Percentiles rank a stretch among this genome's conserved stretches.
Conservation (phyloP, 371 early-diverging fungal genomes). For the Rhizomucor pusillus region DNA sequence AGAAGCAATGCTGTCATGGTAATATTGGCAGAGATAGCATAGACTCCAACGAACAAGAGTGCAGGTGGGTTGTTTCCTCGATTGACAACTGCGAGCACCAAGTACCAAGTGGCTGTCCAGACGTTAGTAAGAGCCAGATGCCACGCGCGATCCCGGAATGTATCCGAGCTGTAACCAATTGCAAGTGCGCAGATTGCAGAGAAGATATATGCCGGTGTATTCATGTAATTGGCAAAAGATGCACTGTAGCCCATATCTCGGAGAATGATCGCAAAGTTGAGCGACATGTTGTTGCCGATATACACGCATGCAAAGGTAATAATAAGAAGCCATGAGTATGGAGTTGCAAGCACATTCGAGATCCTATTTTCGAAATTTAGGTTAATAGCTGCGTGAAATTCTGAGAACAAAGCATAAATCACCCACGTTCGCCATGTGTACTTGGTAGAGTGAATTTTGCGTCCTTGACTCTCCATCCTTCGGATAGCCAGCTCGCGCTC, state of each 20-base stretch:
- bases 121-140: slow-evolving; percentile 6
- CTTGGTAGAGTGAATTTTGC: slow-evolving; percentile 6
- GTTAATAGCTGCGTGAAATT: not conserved
- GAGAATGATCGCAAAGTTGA: slow-evolving; percentile 39
- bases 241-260: slow-evolving; percentile 27
- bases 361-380: slow-evolving; percentile 4
- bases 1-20: not conserved
- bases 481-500: slow-evolving; percentile 48
- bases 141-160: slow-evolving; percentile 8
- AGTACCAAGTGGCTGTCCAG: slow-evolving; percentile 19
- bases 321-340: slow-evolving; percentile 31
- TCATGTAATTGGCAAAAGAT: slow-evolving; percentile 44
- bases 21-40: slow-evolving; percentile 5
- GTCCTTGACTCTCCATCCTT: slow-evolving; percentile 45
- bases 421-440: slow-evolving; percentile 11
- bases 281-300: slow-evolving; percentile 36
- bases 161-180: slow-evolving; percentile 16
- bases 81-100: slow-evolving; percentile 12
- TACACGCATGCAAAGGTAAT: slow-evolving; percentile 39
- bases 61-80: slow-evolving; percentile 13
- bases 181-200: slow-evolving; percentile 15
- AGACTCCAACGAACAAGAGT: slow-evolving; percentile 10
- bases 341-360: slow-evolving; percentile 34
- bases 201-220: slow-evolving; percentile 37
- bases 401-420: not conserved